Percentiles rank a stretch among this genome's conserved stretches.
Evolutionary conservation across 2,329 filamentous ascomycete species (phyloP).

Genomic region (Fusarium veterinarium): DNA sequence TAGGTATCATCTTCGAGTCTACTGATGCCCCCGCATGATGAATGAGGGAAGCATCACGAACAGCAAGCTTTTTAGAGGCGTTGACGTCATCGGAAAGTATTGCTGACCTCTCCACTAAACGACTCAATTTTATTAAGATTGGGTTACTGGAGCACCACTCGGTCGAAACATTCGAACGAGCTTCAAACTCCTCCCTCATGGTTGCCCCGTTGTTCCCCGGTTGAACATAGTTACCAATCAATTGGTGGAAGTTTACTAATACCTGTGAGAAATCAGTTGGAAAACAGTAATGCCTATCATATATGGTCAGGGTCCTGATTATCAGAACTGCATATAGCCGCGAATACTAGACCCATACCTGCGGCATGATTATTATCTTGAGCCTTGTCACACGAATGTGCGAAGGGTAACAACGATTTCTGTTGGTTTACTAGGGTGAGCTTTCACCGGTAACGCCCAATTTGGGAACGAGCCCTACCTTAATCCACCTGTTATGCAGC

Average conservation of each 20-base stretch:
- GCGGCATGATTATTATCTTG: conserved; percentile 15
- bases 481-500: conserved; percentile 21
- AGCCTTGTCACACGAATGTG: conserved; percentile 15
- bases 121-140: background rate
- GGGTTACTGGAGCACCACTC: background rate
- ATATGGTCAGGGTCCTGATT: conserved; percentile 24
- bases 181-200: background rate
- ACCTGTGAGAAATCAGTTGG: background rate
- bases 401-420: background rate
- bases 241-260: conserved; percentile 35
- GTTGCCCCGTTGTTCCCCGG: background rate
- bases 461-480: conserved; percentile 29
- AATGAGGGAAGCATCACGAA: conserved; percentile 21
- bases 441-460: conserved; percentile 19
- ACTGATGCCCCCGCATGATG: conserved; percentile 25
- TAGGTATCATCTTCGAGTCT: conserved; percentile 20
- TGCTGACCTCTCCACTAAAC: background rate
- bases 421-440: background rate
- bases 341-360: conserved; percentile 22
- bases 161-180: background rate
- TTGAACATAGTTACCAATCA: background rate
- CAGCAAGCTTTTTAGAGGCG: conserved; percentile 29
- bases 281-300: background rate
- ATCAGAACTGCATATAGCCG: conserved; percentile 21
- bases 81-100: conserved; percentile 39